A percentile compares a stretch with the other conserved stretches of the same genome.
phyloP scores from a whole-genome alignment of 2,329 filamentous ascomycete genomes.

The Apiospora koreana region DNA sequence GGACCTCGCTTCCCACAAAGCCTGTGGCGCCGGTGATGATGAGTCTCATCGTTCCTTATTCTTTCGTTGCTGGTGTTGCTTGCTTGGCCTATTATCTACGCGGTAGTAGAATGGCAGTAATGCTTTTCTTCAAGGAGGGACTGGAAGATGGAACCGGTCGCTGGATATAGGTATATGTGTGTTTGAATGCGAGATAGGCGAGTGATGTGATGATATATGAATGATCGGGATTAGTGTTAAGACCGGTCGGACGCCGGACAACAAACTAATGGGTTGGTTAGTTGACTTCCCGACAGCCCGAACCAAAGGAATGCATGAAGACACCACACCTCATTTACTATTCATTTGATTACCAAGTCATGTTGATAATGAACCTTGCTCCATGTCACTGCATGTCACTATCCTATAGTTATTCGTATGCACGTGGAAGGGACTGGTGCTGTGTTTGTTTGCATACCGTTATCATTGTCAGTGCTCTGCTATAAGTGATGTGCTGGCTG shows the following conservation, averaged over 20 bases:
- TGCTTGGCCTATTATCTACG: too few relatives aligned
- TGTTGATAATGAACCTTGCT: not conserved
- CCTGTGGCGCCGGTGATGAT: constrained; percentile 44
- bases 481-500: not conserved
- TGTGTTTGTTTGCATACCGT: not conserved
- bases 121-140: not conserved
- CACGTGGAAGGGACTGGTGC: not conserved
- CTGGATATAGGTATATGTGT: not conserved
- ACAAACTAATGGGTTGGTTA: not conserved
- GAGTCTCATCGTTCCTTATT: constrained; percentile 39
- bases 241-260: not conserved
- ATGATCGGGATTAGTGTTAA: not conserved
- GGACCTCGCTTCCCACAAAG: constrained; percentile 42
- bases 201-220: not conserved
- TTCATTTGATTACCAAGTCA: not conserved
- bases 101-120: too few relatives aligned
- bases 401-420: not conserved
- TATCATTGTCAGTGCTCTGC: not conserved
- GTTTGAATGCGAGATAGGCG: not conserved
- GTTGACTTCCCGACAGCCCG: not conserved
- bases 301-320: not conserved
- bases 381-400: not conserved
- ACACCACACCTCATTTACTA: not conserved
- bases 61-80: not conserved
- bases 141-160: not conserved